A percentile compares a stretch with the other conserved stretches of the same genome.
These are phyloP conservation scores for Bromus sterilis DNA, from an alignment of 176 grass and related monocot species.

Conservation along the genomic window DNA sequence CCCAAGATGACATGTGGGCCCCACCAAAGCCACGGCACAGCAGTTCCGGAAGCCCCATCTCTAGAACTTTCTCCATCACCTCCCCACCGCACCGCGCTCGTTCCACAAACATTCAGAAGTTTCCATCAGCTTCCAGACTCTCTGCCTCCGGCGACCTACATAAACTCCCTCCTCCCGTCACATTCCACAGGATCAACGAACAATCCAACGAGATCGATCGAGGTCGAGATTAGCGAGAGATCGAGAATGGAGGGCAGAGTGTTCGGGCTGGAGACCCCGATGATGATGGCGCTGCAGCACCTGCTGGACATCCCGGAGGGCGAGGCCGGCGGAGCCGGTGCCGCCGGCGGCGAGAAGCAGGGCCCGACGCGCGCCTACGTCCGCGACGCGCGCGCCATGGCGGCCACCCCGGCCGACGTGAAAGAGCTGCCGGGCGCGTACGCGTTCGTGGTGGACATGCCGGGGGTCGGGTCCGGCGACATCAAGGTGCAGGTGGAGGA, in stretches of 20 bases:
- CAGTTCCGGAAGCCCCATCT: too few species aligned
- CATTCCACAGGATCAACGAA: too few species aligned
- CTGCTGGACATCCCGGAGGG: slow-evolving; percentile 52
- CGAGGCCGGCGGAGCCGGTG: background rate
- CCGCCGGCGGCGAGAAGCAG: slow-evolving; percentile 14
- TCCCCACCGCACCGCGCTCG: too few species aligned
- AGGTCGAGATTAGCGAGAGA: background rate
- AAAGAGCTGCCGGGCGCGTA: slow-evolving; percentile 47
- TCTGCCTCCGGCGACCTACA: too few species aligned
- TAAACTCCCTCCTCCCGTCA: too few species aligned
- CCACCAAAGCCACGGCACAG: too few species aligned
- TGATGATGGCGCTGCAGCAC: slow-evolving; percentile 56
- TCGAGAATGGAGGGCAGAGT: slow-evolving; percentile 32
- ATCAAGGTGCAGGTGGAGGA: slow-evolving; percentile 87
- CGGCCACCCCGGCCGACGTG: slow-evolving; percentile 69
- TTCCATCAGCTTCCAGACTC: too few species aligned
- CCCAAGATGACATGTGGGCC: too few species aligned
- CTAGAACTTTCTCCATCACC: too few species aligned
- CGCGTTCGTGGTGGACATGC: slow-evolving; percentile 80
- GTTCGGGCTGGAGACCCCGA: slow-evolving; percentile 48
- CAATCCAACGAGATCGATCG: background rate
- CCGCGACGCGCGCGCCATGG: slow-evolving; percentile 76
- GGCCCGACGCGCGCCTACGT: slow-evolving; percentile 53
- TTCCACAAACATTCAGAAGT: too few species aligned
- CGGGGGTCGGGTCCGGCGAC: slow-evolving; percentile 59